These are phyloP conservation scores for Lactarius trivialis DNA, from an alignment of 768 basidiomycete genomes.

Conservation along the genomic window DNA sequence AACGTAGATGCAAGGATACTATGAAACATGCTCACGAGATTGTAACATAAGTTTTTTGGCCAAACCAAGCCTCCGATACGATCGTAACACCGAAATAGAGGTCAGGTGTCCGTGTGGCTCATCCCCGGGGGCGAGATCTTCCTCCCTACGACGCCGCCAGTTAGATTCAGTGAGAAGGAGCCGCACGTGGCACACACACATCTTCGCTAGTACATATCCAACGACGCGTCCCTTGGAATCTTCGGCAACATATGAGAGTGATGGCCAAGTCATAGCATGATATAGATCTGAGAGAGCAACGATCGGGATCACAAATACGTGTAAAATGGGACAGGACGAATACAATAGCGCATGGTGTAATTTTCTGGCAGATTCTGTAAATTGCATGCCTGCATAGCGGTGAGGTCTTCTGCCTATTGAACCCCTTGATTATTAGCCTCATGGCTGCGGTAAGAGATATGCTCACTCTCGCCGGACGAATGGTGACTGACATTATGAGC, in stretches of 20 bases:
- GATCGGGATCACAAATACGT: neutral
- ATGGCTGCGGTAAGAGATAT: neutral
- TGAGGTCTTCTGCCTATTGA: constrained; percentile 71
- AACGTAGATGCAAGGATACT: neutral
- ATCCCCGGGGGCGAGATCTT: constrained; percentile 49
- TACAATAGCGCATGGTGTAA: constrained; percentile 77
- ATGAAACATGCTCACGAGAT: constrained; percentile 56
- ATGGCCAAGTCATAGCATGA: constrained; percentile 72
- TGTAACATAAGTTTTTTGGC: constrained; percentile 93
- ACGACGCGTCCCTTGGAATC: constrained; percentile 85
- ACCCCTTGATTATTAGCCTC: constrained; percentile 20
- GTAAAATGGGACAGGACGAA: constrained; percentile 24
- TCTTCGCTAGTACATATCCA: constrained; percentile 94
- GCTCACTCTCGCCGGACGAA: constrained; percentile 34
- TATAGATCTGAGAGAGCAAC: neutral
- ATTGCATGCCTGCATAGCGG: constrained; percentile 92
- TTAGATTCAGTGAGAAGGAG: neutral
- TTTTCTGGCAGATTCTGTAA: constrained; percentile 91
- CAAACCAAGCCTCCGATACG: constrained; percentile 84
- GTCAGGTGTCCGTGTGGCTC: constrained; percentile 88
- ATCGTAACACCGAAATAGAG: constrained; percentile 89
- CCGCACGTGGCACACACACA: constrained; percentile 45
- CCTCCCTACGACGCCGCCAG: constrained; percentile 46
- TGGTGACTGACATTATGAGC: constrained; percentile 37
- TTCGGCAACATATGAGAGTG: constrained; percentile 88